Conservation (phyloP, 495 filamentous ascomycete genomes). For the Aeminium ludgeri region DNA sequence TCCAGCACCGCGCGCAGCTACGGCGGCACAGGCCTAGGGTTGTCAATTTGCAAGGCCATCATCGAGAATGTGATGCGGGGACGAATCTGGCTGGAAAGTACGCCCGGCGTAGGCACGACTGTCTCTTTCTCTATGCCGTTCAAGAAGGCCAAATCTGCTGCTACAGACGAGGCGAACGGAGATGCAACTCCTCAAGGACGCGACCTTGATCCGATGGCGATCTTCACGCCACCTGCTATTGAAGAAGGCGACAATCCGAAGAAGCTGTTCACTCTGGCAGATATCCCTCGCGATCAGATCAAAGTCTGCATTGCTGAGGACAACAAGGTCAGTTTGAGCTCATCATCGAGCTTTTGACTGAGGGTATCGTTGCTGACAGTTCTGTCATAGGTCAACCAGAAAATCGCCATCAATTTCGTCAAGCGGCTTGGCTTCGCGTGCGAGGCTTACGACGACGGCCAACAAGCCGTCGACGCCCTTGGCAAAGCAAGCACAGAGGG, state of each 20-base stretch:
- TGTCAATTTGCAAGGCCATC: slow-evolving; percentile 89
- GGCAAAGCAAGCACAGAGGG: slow-evolving; percentile 50
- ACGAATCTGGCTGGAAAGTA: slow-evolving; percentile 64
- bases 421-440: slow-evolving; percentile 64
- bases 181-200: not conserved
- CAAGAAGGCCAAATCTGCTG: slow-evolving; percentile 49
- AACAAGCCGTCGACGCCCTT: slow-evolving; percentile 71
- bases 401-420: slow-evolving; percentile 81
- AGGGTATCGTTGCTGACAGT: too few relatives aligned
- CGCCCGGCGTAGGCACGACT: slow-evolving; percentile 59
- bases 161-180: slow-evolving; percentile 24
- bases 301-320: slow-evolving; percentile 71
- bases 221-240: slow-evolving; percentile 34
- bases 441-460: slow-evolving; percentile 72
- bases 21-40: slow-evolving; percentile 74
- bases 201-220: slow-evolving; percentile 32
- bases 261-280: slow-evolving; percentile 39
- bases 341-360: too few relatives aligned
- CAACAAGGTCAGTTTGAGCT: too few relatives aligned
- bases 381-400: slow-evolving; percentile 49
- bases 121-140: slow-evolving; percentile 74
- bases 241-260: not conserved
- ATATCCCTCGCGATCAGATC: slow-evolving; percentile 58
- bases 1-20: slow-evolving; percentile 73
- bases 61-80: slow-evolving; percentile 84